Evolutionary conservation across 2,329 filamentous ascomycete genomes (phyloP), one percentile per base, ranked within the genome.

Genomic region (Phialophora macrospora): DNA sequence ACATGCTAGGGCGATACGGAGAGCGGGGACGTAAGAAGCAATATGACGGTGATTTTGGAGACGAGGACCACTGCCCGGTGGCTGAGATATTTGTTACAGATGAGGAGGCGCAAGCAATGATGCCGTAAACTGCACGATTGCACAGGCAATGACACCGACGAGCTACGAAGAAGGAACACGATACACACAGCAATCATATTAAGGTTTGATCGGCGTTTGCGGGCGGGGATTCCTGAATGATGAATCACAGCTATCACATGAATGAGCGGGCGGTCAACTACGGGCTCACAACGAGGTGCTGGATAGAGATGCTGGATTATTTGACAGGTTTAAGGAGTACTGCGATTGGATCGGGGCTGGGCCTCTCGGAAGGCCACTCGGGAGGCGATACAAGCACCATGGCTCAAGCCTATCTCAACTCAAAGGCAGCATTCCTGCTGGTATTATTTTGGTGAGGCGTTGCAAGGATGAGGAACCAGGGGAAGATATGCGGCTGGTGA

Each of bases 21-120:
- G 64, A 65, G 22, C 56, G 68, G 22, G 66, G 70, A 41, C 61
- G 71, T 12, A 69, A 71, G 60, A 70, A 70, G 61, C 68, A 68
- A 56, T 72, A 70, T 55, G 71, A 72, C 52, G 70, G 65, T 12
- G 71, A 70, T 52, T 69, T 71, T 55, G 72, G 70, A 20, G 69
- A 73, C 32, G 69, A 72, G 28, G 71, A 73, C 17, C 63, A 70
- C 12, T 72, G 71, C 57, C 71, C 69, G 1, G 70, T 72, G 32
- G 64, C 68, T 44, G 72, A 73, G 60, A 72, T 73, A 44, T 72
- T 72, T 59, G 68, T 73, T 41, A 73, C 71, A 22, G 72, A 73
- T 54, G 72, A 73, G 61, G 72, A 73, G 57, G 72, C 71, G 14
- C 64, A 68, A 41, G 65, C 64, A 11, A 71, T 72, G 71, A 65